Conservation (phyloP, 1,284 basidiomycete species). For the Rhodotorula glutinis region DNA sequence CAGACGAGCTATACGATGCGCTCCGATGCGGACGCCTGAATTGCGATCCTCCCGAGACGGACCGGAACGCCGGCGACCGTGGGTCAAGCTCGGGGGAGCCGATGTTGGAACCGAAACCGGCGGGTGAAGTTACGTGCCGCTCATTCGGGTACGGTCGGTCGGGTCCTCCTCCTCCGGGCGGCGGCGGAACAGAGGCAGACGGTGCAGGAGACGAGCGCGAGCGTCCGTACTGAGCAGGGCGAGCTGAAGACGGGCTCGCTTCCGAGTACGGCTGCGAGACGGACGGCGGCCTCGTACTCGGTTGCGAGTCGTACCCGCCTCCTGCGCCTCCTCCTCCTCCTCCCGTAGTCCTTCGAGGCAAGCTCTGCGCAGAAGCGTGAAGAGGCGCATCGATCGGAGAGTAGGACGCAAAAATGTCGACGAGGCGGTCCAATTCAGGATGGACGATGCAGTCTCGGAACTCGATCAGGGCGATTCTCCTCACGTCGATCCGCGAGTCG, state of each 20-base stretch:
- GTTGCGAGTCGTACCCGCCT: not conserved
- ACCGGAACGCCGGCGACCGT: no score
- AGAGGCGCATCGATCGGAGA: slow-evolving; percentile 2
- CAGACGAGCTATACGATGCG: slow-evolving; percentile 1
- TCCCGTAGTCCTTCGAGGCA: no score
- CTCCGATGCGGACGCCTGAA: not conserved
- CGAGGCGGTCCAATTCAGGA: slow-evolving; percentile 30
- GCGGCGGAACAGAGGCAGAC: not conserved
- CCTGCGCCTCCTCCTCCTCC: not conserved
- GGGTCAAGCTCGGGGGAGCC: not conserved
- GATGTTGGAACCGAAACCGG: slow-evolving; percentile 8
- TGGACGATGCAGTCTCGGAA: slow-evolving; percentile 64
- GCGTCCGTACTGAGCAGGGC: not conserved
- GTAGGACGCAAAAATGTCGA: slow-evolving; percentile 6
- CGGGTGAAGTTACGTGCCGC: slow-evolving; percentile 3
- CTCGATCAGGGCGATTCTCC: slow-evolving; percentile 69
- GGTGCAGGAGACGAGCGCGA: not conserved
- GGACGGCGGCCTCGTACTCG: slow-evolving; percentile 1
- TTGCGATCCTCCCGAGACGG: not conserved
- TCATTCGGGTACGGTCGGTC: not conserved
- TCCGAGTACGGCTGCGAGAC: not conserved
- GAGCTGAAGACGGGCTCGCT: not conserved
- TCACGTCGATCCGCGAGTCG: slow-evolving; percentile 64
- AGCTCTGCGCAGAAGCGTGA: no score
- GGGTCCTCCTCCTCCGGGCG: no score